Percentiles rank a stretch among this genome's conserved stretches.
These are phyloP conservation scores for Antrodiella citrinella DNA, from an alignment of 768 basidiomycete species.

Conservation along the genomic window DNA sequence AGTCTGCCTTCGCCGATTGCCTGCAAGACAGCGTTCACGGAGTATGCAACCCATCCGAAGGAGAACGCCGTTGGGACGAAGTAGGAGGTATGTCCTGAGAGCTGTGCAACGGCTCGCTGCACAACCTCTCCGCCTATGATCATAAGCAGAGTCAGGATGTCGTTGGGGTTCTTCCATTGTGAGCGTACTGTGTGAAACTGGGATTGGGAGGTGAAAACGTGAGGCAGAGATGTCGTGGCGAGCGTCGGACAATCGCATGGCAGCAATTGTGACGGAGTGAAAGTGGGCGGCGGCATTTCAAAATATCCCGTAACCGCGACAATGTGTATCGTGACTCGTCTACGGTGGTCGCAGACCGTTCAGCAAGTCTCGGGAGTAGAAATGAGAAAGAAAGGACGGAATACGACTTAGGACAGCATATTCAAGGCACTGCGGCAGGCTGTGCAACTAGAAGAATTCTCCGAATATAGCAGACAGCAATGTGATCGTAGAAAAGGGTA, in stretches of 20 bases:
- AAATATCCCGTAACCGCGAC: too few species aligned
- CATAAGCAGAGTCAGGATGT: slow-evolving; percentile 21
- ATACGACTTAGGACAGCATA: too few species aligned
- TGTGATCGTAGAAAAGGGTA: too few species aligned
- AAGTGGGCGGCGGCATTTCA: neutral
- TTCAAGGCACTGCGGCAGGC: too few species aligned
- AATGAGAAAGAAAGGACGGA: too few species aligned
- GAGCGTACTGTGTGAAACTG: neutral
- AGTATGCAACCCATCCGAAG: slow-evolving; percentile 28
- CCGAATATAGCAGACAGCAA: too few species aligned
- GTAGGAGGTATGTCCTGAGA: slow-evolving; percentile 13
- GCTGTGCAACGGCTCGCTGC: slow-evolving; percentile 23
- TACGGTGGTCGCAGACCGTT: too few species aligned
- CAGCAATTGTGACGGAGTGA: neutral
- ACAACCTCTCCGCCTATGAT: slow-evolving; percentile 27
- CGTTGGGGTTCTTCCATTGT: slow-evolving; percentile 21
- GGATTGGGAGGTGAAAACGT: neutral
- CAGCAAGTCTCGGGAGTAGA: too few species aligned
- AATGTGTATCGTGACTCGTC: too few species aligned
- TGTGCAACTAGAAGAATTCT: too few species aligned
- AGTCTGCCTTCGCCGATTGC: slow-evolving; percentile 20
- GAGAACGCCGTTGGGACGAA: slow-evolving; percentile 25
- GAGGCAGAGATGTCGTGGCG: neutral
- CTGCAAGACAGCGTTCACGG: slow-evolving; percentile 19
- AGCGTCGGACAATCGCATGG: neutral